Evolutionary conservation across 345 rosid genomes (phyloP), one percentile per base, ranked within the genome.

Genomic region (Euphorbia pulcherrima): DNA sequence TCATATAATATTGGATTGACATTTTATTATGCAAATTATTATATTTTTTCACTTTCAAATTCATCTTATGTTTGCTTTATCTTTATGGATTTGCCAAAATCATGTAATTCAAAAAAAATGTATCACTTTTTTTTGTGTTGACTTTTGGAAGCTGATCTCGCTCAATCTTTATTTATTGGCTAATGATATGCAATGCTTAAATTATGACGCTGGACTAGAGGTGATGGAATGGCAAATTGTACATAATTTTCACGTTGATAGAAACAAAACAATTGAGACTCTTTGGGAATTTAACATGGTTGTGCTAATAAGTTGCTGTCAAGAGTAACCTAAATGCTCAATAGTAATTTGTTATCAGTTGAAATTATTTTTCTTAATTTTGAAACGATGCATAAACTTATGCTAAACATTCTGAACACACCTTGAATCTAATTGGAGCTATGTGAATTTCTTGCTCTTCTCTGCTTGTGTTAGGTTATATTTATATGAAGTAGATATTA

Each of bases 201-300:
- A 27, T 56, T 40, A 20, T 30, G 46, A 33, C 17, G 20, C 28
- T 10, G 12, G 21, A 30, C 51, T 10, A 2, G 21, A 24, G 27
- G 30, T 28, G 30, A 35, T 33, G 60, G 54, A 28, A 65, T 51
- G 47, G 2, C 24, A 24, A 66, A 37, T 35, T 29, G 40, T 37
- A 29, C 26, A 14, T 53, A 66, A 37, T 21, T 67, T 67, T 54
- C 37, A 37, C 48, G 61, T 14, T 39, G 12, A 54, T 67, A 54
- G 56, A 60, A 39, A 4, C 6, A 35, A 37, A 39, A 37, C 3
- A 11, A 23, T 13, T 26, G 24, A 33, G 24, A 0, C 39, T 21
- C 10, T 2, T 61, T 39, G 52, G 35, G 40, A 39, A 10, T 20
- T 18, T 53, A 53, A 35, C 48, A 23, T 41, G 24, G 50, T 39